These are phyloP conservation scores for Stephania cephalantha DNA, from an alignment of 164 flowering plant genomes.

Conservation along the genomic window DNA sequence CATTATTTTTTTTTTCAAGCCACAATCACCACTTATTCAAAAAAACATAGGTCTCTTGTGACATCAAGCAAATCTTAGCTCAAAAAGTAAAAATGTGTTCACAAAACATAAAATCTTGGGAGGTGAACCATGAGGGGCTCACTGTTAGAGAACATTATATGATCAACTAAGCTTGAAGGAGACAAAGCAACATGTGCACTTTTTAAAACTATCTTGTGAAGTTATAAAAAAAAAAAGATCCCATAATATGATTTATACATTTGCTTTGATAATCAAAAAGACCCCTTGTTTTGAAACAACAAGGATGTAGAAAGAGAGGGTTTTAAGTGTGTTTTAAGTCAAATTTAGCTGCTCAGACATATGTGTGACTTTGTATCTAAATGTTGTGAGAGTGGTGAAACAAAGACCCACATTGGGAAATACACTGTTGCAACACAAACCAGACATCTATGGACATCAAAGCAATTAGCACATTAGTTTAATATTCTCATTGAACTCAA, in stretches of 20 bases:
- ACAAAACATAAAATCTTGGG: neutral
- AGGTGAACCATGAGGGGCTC: neutral
- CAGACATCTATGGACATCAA: constrained; percentile 17
- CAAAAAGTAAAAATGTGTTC: neutral
- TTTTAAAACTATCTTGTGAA: too few relatives aligned
- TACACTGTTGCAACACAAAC: constrained; percentile 4
- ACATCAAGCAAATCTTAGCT: neutral
- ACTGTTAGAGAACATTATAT: neutral
- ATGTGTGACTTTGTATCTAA: neutral
- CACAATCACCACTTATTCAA: neutral
- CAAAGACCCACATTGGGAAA: constrained; percentile 22
- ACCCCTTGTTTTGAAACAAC: neutral
- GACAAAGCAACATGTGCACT: too few relatives aligned
- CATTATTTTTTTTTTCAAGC: neutral
- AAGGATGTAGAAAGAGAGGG: constrained; percentile 5
- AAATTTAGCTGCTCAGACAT: constrained; percentile 29
- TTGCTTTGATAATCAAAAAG: neutral
- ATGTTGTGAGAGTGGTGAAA: constrained; percentile 13
- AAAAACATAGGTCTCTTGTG: neutral
- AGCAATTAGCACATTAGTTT: constrained; percentile 1
- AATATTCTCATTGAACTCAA: neutral
- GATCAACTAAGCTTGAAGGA: too few relatives aligned
- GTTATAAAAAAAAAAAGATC: neutral
- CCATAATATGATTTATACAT: neutral
- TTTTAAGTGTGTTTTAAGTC: constrained; percentile 10